phyloP scores from a whole-genome alignment of 2,329 filamentous ascomycete genomes.

The Didymella sp. region DNA sequence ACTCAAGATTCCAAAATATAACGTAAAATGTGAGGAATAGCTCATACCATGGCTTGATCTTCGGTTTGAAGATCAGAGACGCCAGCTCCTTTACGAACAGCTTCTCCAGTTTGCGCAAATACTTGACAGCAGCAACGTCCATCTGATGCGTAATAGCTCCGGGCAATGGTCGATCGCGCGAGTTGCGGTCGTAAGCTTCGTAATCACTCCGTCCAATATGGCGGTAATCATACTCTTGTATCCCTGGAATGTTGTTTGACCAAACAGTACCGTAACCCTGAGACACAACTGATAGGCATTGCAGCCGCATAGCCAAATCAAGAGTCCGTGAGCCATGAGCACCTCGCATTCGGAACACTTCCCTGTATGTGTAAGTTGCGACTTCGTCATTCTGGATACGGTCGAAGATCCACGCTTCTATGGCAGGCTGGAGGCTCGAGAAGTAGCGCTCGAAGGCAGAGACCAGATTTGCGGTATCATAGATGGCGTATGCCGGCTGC shows the following conservation, averaged over 20 bases:
- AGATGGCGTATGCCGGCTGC: conserved; percentile 46
- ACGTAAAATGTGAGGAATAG: conserved; percentile 47
- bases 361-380: conserved; percentile 40
- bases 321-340: conserved; percentile 34
- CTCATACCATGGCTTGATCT: conserved; percentile 49
- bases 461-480: conserved; percentile 41
- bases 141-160: conserved; percentile 48
- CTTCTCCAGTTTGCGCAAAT: conserved; percentile 40
- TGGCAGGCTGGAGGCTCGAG: conserved; percentile 32
- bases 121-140: conserved; percentile 47
- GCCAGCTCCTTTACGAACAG: conserved; percentile 40
- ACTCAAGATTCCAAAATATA: conserved; percentile 48
- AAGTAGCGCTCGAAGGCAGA: conserved; percentile 41
- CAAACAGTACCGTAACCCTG: conserved; percentile 49
- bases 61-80: conserved; percentile 40
- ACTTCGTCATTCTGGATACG: conserved; percentile 41
- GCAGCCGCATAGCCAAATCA: conserved; percentile 42
- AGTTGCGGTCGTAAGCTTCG: conserved; percentile 46
- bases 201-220: conserved; percentile 42
- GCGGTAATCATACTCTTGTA: conserved; percentile 43
- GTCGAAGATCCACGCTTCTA: conserved; percentile 44
- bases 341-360: conserved; percentile 41
- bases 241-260: conserved; percentile 41
- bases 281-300: conserved; percentile 46
- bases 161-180: conserved; percentile 43